Evolutionary conservation across 2,329 filamentous ascomycete species (phyloP).

Genomic region (Ophiostoma australiae): DNA sequence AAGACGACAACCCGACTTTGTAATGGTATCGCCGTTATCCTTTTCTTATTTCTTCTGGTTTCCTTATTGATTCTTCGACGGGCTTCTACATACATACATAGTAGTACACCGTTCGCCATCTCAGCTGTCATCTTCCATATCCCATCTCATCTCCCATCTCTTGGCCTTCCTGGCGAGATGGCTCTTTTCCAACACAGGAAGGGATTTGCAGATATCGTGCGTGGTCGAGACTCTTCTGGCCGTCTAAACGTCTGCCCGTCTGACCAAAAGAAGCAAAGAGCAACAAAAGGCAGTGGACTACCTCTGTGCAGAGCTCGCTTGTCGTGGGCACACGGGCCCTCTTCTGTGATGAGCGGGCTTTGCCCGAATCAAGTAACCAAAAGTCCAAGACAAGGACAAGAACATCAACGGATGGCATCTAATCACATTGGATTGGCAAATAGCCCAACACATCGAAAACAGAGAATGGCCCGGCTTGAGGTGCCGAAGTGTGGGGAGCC

Average conservation of each 20-base stretch:
- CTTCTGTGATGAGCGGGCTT: slow-evolving; percentile 2
- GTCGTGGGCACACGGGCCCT: background rate
- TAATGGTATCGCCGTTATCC: background rate
- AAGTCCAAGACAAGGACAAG: background rate
- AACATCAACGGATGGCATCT: background rate
- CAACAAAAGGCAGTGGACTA: background rate
- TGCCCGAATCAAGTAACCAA: background rate
- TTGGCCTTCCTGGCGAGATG: background rate
- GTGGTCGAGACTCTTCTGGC: slow-evolving; percentile 1
- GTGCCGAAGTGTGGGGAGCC: slow-evolving; percentile 1
- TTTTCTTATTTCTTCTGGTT: too few species aligned
- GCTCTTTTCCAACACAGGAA: background rate
- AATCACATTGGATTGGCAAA: background rate
- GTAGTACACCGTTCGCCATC: background rate
- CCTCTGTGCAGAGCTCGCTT: background rate
- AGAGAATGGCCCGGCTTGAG: background rate
- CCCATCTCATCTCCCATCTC: background rate
- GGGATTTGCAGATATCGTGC: background rate
- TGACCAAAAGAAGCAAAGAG: background rate
- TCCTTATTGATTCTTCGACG: background rate
- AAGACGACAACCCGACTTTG: background rate
- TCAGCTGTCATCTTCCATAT: background rate
- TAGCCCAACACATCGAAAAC: background rate
- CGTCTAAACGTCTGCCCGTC: background rate
- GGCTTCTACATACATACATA: background rate